Evolutionary conservation across 2,329 filamentous ascomycete species (phyloP).

Genomic region (Aspergillus brasiliensis): DNA sequence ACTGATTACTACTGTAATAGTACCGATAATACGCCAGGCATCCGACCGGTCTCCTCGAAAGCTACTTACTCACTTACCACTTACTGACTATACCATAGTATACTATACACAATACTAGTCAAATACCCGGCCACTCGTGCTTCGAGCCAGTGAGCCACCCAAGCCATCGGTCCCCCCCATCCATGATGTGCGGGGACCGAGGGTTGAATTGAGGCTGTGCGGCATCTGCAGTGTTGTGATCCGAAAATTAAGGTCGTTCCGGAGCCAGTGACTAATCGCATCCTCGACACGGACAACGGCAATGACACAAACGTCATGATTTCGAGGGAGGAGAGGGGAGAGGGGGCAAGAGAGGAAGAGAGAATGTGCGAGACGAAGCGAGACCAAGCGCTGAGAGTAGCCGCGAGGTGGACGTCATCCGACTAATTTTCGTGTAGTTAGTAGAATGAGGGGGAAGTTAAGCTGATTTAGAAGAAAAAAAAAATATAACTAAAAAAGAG

Average conservation of each 20-base stretch:
- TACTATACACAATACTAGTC: background rate
- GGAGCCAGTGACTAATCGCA: background rate
- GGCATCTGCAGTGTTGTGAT: constrained; percentile 3
- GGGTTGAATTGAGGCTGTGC: constrained; percentile 10
- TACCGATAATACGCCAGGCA: background rate
- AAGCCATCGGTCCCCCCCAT: constrained; percentile 21
- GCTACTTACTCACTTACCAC: background rate
- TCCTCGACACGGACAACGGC: background rate
- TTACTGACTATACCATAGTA: background rate
- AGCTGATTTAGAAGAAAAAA: background rate
- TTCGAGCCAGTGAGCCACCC: constrained; percentile 12
- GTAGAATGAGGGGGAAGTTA: background rate
- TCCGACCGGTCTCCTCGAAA: too few species aligned
- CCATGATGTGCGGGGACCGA: constrained; percentile 25
- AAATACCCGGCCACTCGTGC: background rate
- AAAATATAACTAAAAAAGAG: too few species aligned
- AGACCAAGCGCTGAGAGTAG: background rate
- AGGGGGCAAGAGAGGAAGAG: too few species aligned
- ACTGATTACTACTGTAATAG: background rate
- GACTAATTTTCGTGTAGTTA: constrained; percentile 11
- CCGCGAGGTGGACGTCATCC: constrained; percentile 16
- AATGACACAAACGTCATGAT: constrained; percentile 19
- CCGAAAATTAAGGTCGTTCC: constrained; percentile 4
- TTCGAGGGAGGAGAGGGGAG: background rate
- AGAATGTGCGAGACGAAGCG: constrained; percentile 12